phyloP scores from a whole-genome alignment of 225 moss, liverwort and hornwort genomes.

The Marchantia polymorpha region DNA sequence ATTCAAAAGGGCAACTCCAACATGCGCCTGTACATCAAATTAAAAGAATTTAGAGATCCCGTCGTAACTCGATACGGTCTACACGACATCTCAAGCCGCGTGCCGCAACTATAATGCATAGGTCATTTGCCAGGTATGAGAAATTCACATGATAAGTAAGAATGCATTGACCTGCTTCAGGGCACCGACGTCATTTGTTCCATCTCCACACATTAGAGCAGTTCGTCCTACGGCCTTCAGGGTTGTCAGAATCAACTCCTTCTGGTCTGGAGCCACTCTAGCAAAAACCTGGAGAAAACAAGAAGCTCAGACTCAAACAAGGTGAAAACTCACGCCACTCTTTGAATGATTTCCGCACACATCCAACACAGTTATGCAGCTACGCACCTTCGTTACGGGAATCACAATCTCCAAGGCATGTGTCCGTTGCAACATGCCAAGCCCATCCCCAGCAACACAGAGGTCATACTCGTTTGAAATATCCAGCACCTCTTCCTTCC shows the following conservation, averaged over 20 bases:
- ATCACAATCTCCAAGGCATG: slow-evolving; percentile 70
- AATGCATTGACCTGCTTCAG: slow-evolving; percentile 68
- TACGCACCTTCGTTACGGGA: slow-evolving; percentile 74
- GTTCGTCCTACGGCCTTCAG: slow-evolving; percentile 79
- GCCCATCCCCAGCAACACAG: slow-evolving; percentile 89
- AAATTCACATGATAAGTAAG: not conserved
- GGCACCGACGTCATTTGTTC: slow-evolving; percentile 97
- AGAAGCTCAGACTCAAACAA: not conserved
- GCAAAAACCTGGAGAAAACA: slow-evolving; percentile 69
- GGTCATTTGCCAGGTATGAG: too few species aligned
- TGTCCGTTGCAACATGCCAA: slow-evolving; percentile 80
- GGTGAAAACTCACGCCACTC: not conserved
- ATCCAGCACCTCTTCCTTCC: slow-evolving; percentile 64
- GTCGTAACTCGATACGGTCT: not conserved
- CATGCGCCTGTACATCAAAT: slow-evolving; percentile 61
- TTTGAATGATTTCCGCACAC: not conserved
- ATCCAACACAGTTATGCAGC: not conserved
- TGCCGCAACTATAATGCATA: too few species aligned
- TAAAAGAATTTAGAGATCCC: not conserved
- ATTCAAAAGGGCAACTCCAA: slow-evolving; percentile 91
- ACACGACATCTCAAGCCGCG: not conserved
- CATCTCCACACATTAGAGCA: slow-evolving; percentile 99
- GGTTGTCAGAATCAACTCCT: slow-evolving; percentile 85
- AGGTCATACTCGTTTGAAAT: slow-evolving; percentile 69
- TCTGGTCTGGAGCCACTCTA: slow-evolving; percentile 96